Base-by-base conservation (phyloP, 257 asterid species). In the Scutellaria baicalensis region DNA sequence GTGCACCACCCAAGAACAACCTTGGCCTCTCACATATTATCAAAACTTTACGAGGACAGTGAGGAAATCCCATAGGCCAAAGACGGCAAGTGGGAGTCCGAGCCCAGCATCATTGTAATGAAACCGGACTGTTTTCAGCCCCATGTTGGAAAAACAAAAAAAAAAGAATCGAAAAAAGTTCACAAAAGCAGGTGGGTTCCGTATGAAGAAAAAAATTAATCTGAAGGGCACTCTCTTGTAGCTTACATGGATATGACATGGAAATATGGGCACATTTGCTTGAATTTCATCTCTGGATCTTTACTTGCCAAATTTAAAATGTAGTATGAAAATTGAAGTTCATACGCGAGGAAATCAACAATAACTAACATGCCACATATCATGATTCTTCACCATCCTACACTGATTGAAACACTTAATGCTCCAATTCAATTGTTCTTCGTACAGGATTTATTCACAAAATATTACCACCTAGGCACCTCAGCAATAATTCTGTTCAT, bases 101-200 rank as follows among this genome's bases (percentile, higher is more conserved):
- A 80, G 95, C 77, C 17, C 84, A 90, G 21, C 83, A 73, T 84
- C 85, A 85, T 63, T 82, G 85, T 51, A 84, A 77, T 50, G 88
- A 80, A 21, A 74, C 68, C 13, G 40, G 20, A 84, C 90, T 40
- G 84, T 85, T 87, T 84, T 85, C 49, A 76, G 73, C 45, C 77
- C 90, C 96, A 89, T 82, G 66, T 65, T 61, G 33, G 52, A 60
- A 66, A 47, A 61, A n/a, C n/a, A 36, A 31, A 39, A 60, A 47
- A 11, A 13, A 59, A 20, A 51, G 43, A 52, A 56, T 33, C 45
- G 40, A 58, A 50, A 47, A 39, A n/a, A n/a, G 39, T 31, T 33
- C 0, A 27, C 9, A 21, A 27, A 62, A 52, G 20, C 64, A 68
- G 48, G 11, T 5, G 52, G 23, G 14, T 33, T 33, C 21, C 13